Conservation (phyloP, 768 basidiomycete species). For the Amanita subjunquillea region DNA sequence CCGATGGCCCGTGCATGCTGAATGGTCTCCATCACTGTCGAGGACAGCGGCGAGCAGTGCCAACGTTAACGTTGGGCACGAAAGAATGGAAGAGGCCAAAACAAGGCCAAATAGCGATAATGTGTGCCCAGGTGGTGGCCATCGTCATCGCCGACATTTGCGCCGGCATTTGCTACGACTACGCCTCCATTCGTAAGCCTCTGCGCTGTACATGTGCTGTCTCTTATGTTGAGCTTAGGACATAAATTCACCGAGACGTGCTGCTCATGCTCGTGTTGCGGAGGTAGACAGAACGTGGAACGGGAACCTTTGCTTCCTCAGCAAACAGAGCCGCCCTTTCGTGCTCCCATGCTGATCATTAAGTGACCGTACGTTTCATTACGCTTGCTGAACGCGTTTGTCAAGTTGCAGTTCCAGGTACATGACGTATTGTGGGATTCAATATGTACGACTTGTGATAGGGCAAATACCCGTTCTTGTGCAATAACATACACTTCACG, state of each 20-base stretch:
- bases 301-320: conserved; percentile 4
- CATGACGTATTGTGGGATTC: too few relatives aligned
- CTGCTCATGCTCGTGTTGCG: neutral
- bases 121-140: conserved; percentile 20
- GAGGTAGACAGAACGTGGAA: neutral
- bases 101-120: neutral
- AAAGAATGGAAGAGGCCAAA: neutral
- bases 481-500: too few relatives aligned
- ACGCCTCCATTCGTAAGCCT: conserved; percentile 22
- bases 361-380: neutral
- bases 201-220: neutral
- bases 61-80: neutral
- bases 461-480: too few relatives aligned
- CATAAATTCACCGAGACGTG: conserved; percentile 23
- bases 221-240: conserved; percentile 12
- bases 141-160: conserved; percentile 21
- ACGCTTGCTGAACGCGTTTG: neutral
- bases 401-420: too few relatives aligned
- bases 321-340: neutral
- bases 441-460: too few relatives aligned
- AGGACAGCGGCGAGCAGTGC: neutral
- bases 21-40: conserved; percentile 6
- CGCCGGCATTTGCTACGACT: conserved; percentile 28
- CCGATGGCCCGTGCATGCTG: conserved; percentile 2
- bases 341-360: neutral